phyloP scores from a whole-genome alignment of 371 early-diverging fungal species.

The Mortierella sp. region DNA sequence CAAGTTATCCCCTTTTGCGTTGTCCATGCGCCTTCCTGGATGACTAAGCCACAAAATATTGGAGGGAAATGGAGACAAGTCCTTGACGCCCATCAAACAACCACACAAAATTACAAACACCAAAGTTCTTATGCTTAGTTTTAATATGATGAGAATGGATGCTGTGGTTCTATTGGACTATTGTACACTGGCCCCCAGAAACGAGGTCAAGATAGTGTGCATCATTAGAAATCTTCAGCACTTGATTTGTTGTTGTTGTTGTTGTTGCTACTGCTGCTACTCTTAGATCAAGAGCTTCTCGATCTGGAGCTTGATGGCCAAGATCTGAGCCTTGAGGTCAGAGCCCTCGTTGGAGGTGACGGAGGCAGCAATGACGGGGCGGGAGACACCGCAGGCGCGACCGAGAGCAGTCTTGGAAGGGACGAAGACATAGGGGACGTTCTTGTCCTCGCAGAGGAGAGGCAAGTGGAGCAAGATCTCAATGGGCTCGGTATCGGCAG shows the following conservation, averaged over 20 bases:
- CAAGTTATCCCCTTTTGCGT: not conserved
- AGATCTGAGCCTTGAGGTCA: constrained; percentile 94
- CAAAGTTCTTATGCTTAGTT: not conserved
- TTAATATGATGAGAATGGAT: constrained; percentile 12
- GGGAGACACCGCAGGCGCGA: constrained; percentile 98
- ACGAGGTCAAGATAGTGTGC: constrained; percentile 40
- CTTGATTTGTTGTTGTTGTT: constrained; percentile 9
- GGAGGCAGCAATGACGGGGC: constrained; percentile 94
- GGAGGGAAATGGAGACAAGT: not conserved
- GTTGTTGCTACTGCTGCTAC: not conserved
- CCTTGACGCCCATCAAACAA: not conserved
- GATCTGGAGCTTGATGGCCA: constrained; percentile 92
- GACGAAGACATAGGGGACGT: constrained; percentile 98
- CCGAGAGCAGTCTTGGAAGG: constrained; percentile 98
- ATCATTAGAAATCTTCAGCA: constrained; percentile 60
- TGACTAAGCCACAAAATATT: constrained; percentile 6
- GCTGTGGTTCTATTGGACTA: constrained; percentile 14
- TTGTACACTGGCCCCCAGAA: constrained; percentile 15
- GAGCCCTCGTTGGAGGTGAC: constrained; percentile 98
- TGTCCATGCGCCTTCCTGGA: not conserved
- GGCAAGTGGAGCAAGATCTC: constrained; percentile 98
- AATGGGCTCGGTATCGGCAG: constrained; percentile 98
- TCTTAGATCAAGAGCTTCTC: constrained; percentile 91
- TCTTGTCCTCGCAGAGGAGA: constrained; percentile 99
- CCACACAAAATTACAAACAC: no score